Evolutionary conservation across 73 alveolate species (phyloP), one percentile per base, ranked within the genome.

Genomic region (Blepharisma stoltei): DNA sequence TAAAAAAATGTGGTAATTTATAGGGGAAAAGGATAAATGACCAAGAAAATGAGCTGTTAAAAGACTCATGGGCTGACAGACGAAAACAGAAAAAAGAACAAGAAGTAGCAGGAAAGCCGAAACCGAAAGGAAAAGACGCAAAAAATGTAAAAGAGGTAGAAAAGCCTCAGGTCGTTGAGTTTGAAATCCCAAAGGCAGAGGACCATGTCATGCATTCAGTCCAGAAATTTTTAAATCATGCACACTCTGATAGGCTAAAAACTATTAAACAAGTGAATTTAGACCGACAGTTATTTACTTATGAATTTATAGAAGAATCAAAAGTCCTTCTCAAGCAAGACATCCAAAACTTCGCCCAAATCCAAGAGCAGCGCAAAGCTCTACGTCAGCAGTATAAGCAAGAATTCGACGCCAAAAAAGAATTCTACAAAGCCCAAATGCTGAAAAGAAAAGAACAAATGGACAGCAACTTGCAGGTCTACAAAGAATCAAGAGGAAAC

Each of bases 31-130:
- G n/a, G n/a, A n/a, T n/a, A 25, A 83, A 92, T 52, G 97, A 88
- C 75, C 97, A 93, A 53, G 93, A 93, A 84, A 9, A 44, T 38
- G 92, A 88, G 65, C 67, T 93, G 54, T 75, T 92, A 52, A 91
- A 81, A 43, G 98, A 94, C 80, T 14, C 73, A n/a, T 60, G 73
- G 73, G 46, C 14, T 8, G 91, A 83, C 41, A 83, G 98, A 81
- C 83, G 83, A 54, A 86, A 97, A 67, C 89, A 92, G 46, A 81
- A 89, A 37, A 86, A 91, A 68, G 86, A 90, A 79, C 88, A 84
- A 55, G 91, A 83, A 76, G 93, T 83, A 49, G 98, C 85, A 53
- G 90, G 77, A 52, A 70, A 86, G 54, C 87, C 87, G 27, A 90
- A 88, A 37, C 91, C 88, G 37, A 89, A 89, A 32, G 88, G 71